Base-by-base conservation (phyloP, 2,329 filamentous ascomycete species). In the Rhexocercosporidium sp. region DNA sequence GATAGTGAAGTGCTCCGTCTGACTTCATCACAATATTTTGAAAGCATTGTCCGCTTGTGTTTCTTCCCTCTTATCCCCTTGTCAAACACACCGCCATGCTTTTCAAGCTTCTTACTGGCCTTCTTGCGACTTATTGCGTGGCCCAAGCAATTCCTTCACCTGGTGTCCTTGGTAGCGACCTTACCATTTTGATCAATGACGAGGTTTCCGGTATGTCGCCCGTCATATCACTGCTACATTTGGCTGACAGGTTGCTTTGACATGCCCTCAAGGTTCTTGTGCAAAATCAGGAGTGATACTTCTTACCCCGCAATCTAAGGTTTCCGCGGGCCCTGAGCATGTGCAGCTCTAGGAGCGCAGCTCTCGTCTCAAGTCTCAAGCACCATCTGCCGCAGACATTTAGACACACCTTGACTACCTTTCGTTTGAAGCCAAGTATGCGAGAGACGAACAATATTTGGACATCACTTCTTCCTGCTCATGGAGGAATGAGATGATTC, bases 381-480 rank as follows among this genome's bases (percentile, higher is more conserved):
- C 67, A 34, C 22, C 51, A 39, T 66, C 65, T n/a, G 62, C 44
- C 41, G 25, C 67, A 8, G 70, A 54, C 31, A 71, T 73, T 18
- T 69, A 72, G 56, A n/a, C 49, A 3, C 69, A 64, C 53, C 65
- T 73, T 1, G 68, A 71, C 39, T 74, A 73, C 37, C 64, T 72
- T 6, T 27, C 69, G 20, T 72, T 67, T 25, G 37, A 70, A 53
- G 68, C 65, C 5, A 69, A 71, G 60, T 72, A 65, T 47, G 46
- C 62, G n/a, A 27, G 31, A 25, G 62, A 70, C 34, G 71, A 72
- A 39, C 64, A 62, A 39, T 74, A 83, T 91, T 5, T 82, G 86
- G 59, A 83, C 88, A 6, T 88, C 89, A 0, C 78, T 80, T 0
- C 65, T 72, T 9, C 71, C 72, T n/a, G 69, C 70, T 4, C 60